Evolutionary conservation across 2,329 filamentous ascomycete species (phyloP), one percentile per base, ranked within the genome.

Genomic region (Colletotrichum sp.): DNA sequence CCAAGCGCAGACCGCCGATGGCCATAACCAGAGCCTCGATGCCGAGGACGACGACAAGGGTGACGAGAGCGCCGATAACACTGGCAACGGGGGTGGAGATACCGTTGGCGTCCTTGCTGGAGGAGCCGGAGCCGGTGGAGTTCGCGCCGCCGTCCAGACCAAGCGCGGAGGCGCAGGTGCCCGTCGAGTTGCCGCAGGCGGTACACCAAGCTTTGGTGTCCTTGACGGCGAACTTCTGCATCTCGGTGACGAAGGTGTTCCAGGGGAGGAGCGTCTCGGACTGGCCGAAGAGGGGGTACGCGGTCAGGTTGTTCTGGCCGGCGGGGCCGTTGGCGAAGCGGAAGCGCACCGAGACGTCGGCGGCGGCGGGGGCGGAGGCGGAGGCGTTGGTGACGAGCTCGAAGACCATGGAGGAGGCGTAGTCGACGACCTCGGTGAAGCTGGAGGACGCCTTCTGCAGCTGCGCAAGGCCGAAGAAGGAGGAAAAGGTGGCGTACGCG

Each of bases 361-460:
- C 79, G 36, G 66, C 55, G 74, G 79, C 77, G 13, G 92, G 90
- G 82, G 81, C 79, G 64, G 80, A 71, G 15, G 85, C 87, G 5
- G 86, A 85, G 89, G 89, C 84, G 78, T 88, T 88, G 70, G 91
- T 91, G 70, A 92, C 87, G 27, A 93, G 86, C 87, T 98, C 96
- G 82, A 97, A 96, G 8, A 89, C 89, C 91, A 98, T 95, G 78
- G 92, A 92, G 4, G 93, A 94, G 7, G 95, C 95, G 80, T 98
- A 98, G 85, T 96, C 93, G n/a, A 93, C 92, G 15, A 98, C 87
- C 70, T 94, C 94, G 75, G 87, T 92, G 87, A 98, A 98, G 82
- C 94, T 86, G 2, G 85, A 79, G 74, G 88, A 90, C 3, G 86
- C 88, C 15, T 84, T 81, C 8, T 86, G 85, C 71, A 93, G 87